These are phyloP conservation scores for Lignosus rhinocerotis DNA, from an alignment of 1,284 basidiomycete genomes.

Conservation along the genomic window DNA sequence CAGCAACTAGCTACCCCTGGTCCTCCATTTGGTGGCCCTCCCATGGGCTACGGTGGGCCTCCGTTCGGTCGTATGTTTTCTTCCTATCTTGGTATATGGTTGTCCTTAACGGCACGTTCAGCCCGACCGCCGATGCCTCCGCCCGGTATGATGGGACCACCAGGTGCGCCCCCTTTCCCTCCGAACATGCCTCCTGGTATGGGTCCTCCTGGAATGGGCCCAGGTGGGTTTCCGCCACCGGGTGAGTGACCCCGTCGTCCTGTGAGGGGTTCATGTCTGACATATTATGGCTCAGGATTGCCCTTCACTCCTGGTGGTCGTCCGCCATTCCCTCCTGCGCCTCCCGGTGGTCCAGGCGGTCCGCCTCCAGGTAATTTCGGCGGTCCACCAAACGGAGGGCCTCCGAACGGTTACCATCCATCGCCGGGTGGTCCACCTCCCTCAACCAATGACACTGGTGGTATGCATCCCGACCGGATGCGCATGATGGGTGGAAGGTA, in stretches of 20 bases:
- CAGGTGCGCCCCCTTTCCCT: slow-evolving; percentile 40
- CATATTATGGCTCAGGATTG: slow-evolving; percentile 23
- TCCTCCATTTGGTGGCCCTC: slow-evolving; percentile 47
- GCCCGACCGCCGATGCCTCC: slow-evolving; percentile 72
- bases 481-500: slow-evolving; percentile 69
- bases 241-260: slow-evolving; percentile 16
- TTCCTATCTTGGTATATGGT: slow-evolving; percentile 1
- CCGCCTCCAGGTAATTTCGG: slow-evolving; percentile 40
- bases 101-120: slow-evolving; percentile 24
- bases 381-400: slow-evolving; percentile 32
- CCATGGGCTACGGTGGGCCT: slow-evolving; percentile 47
- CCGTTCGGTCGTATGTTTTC: slow-evolving; percentile 51
- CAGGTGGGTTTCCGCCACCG: slow-evolving; percentile 31
- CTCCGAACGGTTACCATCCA: slow-evolving; percentile 37
- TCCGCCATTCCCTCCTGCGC: slow-evolving; percentile 61
- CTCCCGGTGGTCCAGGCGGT: slow-evolving; percentile 38
- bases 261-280: background rate
- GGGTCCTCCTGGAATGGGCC: slow-evolving; percentile 37
- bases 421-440: slow-evolving; percentile 34
- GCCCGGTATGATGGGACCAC: slow-evolving; percentile 49
- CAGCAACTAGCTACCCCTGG: slow-evolving; percentile 56
- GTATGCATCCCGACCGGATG: slow-evolving; percentile 85
- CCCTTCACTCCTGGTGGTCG: slow-evolving; percentile 57
- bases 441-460: slow-evolving; percentile 39
- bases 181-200: slow-evolving; percentile 36